Evolutionary conservation across 805 yeast species (phyloP).

Genomic region (Yarrowia phangngaensis): DNA sequence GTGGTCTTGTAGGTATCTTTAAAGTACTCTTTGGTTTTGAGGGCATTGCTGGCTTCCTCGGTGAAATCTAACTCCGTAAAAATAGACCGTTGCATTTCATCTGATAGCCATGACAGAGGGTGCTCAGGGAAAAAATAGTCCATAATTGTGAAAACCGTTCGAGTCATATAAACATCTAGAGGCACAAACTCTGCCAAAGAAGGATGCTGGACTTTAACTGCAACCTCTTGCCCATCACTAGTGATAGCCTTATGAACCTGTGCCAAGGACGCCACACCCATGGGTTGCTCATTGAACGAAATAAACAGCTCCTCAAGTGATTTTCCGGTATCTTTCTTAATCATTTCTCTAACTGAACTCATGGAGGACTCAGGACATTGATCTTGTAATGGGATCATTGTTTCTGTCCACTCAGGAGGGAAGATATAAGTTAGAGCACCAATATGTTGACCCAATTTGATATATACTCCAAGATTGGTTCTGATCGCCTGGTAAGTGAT

Average conservation of each 20-base stretch:
- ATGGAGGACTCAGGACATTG: conserved; percentile 77
- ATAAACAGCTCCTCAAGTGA: conserved; percentile 59
- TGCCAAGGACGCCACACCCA: conserved; percentile 94
- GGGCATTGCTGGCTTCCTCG: conserved; percentile 80
- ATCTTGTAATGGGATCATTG: conserved; percentile 91
- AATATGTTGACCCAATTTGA: conserved; percentile 91
- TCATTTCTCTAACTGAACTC: conserved; percentile 65
- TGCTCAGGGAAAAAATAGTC: conserved; percentile 85
- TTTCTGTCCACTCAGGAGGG: conserved; percentile 91
- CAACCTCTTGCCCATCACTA: conserved; percentile 65
- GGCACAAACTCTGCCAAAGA: conserved; percentile 83
- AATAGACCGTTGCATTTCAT: conserved; percentile 81
- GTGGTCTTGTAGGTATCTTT: conserved; percentile 53
- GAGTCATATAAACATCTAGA: conserved; percentile 74
- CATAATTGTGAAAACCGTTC: conserved; percentile 68
- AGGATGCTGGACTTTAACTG: conserved; percentile 95
- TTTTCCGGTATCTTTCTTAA: conserved; percentile 60
- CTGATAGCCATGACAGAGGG: conserved; percentile 92
- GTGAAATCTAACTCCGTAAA: conserved; percentile 87
- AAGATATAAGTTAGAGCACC: conserved; percentile 86
- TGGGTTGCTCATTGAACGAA: conserved; percentile 66
- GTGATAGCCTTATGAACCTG: conserved; percentile 84
- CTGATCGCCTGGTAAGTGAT: conserved; percentile 77
- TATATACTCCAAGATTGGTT: conserved; percentile 85
- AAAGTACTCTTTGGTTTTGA: conserved; percentile 66